Base-by-base conservation (phyloP, 306 rosid genomes). In the Lupinus albus region DNA sequence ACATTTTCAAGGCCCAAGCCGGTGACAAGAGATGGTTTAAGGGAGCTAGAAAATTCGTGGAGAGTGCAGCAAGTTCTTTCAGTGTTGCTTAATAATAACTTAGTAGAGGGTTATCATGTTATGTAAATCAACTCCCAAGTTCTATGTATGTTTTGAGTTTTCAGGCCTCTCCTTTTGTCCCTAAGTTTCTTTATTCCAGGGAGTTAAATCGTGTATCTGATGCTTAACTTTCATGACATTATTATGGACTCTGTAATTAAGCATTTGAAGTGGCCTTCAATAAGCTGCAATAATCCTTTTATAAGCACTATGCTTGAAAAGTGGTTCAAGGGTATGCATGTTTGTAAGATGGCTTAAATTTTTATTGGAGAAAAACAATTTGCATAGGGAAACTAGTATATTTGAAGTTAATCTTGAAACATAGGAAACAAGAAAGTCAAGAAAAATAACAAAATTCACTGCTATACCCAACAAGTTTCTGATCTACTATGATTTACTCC, bases 11-110 rank as follows among this genome's bases (percentile, higher is more conserved):
- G 85, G 97, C 97, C 32, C 99, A 93, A 79, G 99, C 99, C 6
- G 99, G 99, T 47, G 99, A 93, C 83, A 93, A 93, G 88, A 83
- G 99, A 81, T 93, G 99, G 99, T 93, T 93, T 60, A 90, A 93
- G 76, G 99, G 99, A 67, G 96, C 94, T 62, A 90, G 88, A 84
- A 93, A 53, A 81, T 93, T 63, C 58, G 96, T 93, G 6, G 99
- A 93, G 85, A 83, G 51, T 57, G 30, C 94, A 60, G 81, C 91
- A 15, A 33, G 61, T 78, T 93, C 99, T 48, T 93, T 93, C 90
- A 90, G 96, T 74, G 92, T 93, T 81, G 97, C 97, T 74, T 93
- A 33, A 33, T 28, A 79, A 84, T 36, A 72, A 44, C 33, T 38
- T 11, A 41, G 38, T 18, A 30, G 16, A 38, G 4, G 44, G 64